These are phyloP conservation scores for Hymenochaete sp. DNA, from an alignment of 1,284 basidiomycete genomes.

Conservation along the genomic window DNA sequence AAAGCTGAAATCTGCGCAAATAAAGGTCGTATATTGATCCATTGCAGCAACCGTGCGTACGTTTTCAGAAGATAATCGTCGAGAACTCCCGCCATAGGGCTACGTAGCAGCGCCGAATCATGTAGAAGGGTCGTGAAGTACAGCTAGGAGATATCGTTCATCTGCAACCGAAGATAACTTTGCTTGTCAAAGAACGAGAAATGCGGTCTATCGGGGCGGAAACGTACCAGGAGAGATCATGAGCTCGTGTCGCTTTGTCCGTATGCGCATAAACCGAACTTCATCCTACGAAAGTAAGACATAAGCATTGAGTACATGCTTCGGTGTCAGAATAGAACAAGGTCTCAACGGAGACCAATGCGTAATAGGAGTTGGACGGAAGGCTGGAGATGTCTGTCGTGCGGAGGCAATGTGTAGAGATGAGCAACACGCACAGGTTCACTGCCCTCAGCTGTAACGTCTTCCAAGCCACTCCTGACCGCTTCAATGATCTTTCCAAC, in stretches of 20 bases:
- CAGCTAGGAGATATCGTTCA: conserved; percentile 74
- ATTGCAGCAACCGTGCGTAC: too few species aligned
- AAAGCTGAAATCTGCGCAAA: too few species aligned
- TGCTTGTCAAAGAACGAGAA: conserved; percentile 6
- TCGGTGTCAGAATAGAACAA: too few species aligned
- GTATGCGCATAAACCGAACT: conserved; percentile 80
- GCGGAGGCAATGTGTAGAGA: conserved; percentile 5
- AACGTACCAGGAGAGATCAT: conserved; percentile 86
- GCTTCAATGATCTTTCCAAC: conserved; percentile 74
- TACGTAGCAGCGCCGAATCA: conserved; percentile 19
- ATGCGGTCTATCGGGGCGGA: not conserved
- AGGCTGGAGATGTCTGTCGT: not conserved
- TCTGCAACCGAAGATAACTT: conserved; percentile 37
- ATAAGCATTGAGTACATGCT: not conserved
- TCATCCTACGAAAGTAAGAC: conserved; percentile 57
- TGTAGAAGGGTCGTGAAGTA: conserved; percentile 67
- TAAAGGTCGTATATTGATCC: too few species aligned
- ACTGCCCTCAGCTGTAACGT: conserved; percentile 48
- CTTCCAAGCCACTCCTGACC: conserved; percentile 65
- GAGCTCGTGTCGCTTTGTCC: conserved; percentile 85
- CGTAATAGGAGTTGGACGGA: too few species aligned
- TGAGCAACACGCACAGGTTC: conserved; percentile 38
- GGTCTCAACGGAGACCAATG: too few species aligned
- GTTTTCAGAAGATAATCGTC: too few species aligned
- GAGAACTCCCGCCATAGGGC: too few species aligned